Percentiles rank a stretch among this genome's conserved stretches.
Evolutionary conservation across 371 early-diverging fungal genomes (phyloP).

Genomic region (Lichtheimia hyalospora): DNA sequence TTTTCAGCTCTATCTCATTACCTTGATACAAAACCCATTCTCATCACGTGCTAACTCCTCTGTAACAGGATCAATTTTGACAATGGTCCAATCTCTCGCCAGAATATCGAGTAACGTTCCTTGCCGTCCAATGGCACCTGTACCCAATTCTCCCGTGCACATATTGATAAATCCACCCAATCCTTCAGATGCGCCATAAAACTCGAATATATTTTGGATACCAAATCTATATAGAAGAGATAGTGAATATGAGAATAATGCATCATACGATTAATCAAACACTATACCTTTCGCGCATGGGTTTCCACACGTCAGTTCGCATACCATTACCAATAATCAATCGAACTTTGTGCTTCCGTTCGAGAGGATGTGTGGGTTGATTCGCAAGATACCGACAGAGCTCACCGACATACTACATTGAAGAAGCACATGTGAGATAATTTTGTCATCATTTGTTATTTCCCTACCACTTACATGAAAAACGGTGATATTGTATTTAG

Average conservation of each 20-base stretch:
- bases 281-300: conserved; percentile 35
- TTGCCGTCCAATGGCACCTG: conserved; percentile 54
- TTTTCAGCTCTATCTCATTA: not conserved
- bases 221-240: conserved; percentile 35
- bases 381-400: conserved; percentile 66
- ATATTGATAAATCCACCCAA: conserved; percentile 39
- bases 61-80: conserved; percentile 40
- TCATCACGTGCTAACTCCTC: conserved; percentile 26
- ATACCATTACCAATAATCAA: conserved; percentile 71
- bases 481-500: conserved; percentile 34
- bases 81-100: conserved; percentile 17
- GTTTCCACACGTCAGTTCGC: conserved; percentile 65
- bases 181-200: conserved; percentile 53
- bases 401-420: conserved; percentile 64
- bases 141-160: conserved; percentile 43
- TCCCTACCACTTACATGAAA: conserved; percentile 29
- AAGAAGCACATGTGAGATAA: not conserved
- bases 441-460: too few species aligned
- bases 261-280: not conserved
- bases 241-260: conserved; percentile 19
- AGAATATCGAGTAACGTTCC: conserved; percentile 23
- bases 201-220: conserved; percentile 49
- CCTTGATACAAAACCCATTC: conserved; percentile 45
- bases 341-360: conserved; percentile 45
- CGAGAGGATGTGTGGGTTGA: conserved; percentile 46